These are phyloP conservation scores for Solanum hybrid DNA, from an alignment of 305 asterid species.

Conservation along the genomic window DNA sequence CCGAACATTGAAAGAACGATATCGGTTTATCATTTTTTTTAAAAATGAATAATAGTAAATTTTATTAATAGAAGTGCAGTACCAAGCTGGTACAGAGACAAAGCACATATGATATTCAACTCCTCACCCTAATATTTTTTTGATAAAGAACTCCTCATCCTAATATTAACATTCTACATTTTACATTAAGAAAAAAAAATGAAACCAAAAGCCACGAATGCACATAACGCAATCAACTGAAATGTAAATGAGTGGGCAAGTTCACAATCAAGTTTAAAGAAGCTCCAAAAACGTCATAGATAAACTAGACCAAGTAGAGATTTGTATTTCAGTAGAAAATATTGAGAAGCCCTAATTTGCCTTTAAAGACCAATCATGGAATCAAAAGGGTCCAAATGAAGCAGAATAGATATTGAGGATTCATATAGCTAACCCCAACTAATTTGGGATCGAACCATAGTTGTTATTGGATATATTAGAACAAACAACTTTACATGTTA, in stretches of 20 bases:
- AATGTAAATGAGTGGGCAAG: not conserved
- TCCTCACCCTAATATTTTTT: not conserved
- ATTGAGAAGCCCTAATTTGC: not conserved
- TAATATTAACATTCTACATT: not conserved
- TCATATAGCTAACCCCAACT: not conserved
- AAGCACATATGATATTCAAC: not conserved
- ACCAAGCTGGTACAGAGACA: not conserved
- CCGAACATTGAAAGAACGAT: not conserved
- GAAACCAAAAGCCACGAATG: not conserved
- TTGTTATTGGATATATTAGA: not conserved
- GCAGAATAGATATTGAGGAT: not conserved
- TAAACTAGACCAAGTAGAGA: not conserved
- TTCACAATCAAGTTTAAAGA: not conserved
- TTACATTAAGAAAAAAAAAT: not conserved
- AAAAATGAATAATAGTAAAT: not conserved
- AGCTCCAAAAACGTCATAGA: not conserved
- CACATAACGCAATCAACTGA: not conserved
- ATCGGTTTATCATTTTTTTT: not conserved
- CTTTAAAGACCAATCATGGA: not conserved
- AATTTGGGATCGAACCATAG: not conserved
- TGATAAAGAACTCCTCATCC: not conserved
- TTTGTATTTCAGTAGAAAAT: not conserved
- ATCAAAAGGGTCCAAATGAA: not conserved
- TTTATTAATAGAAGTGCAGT: not conserved
- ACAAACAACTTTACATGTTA: not conserved